Percentiles rank a stretch among this genome's conserved stretches.
phyloP scores from a whole-genome alignment of 805 yeast genomes.

The Scheffersomyces amazonensis region DNA sequence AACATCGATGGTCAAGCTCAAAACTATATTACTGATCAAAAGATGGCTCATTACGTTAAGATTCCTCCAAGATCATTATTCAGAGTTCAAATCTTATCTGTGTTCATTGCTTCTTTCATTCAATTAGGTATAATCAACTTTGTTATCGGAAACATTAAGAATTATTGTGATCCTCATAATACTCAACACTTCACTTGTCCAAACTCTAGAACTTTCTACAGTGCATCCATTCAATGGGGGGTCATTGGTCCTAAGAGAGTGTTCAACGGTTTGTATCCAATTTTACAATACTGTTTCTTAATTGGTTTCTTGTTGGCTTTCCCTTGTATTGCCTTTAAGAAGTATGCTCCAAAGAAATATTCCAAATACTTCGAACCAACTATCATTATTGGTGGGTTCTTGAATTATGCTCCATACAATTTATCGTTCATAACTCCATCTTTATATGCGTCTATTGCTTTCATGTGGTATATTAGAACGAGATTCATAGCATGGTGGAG shows the following conservation, averaged over 20 bases:
- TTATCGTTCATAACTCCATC: conserved; percentile 50
- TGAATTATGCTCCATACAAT: conserved; percentile 44
- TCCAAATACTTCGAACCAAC: conserved; percentile 46
- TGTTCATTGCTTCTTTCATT: conserved; percentile 17
- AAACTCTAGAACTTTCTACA: conserved; percentile 34
- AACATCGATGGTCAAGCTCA: conserved; percentile 30
- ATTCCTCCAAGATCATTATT: conserved; percentile 41
- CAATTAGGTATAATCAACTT: conserved; percentile 20
- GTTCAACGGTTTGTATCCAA: conserved; percentile 48
- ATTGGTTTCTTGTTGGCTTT: conserved; percentile 39
- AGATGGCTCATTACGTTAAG: conserved; percentile 35
- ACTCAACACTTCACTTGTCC: conserved; percentile 24
- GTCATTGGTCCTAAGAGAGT: conserved; percentile 53
- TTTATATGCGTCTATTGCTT: conserved; percentile 47
- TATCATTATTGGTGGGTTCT: conserved; percentile 43
- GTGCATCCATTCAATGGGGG: conserved; percentile 48
- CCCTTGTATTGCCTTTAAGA: conserved; percentile 15
- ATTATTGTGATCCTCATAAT: conserved; percentile 17
- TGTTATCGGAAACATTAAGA: conserved; percentile 12
- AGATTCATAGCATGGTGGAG: conserved; percentile 57
- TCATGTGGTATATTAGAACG: conserved; percentile 48
- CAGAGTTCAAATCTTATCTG: conserved; percentile 25
- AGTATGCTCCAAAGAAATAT: conserved; percentile 11
- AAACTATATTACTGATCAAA: conserved; percentile 27
- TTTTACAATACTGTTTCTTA: conserved; percentile 51